A percentile compares a stretch with the other conserved stretches of the same genome.
phyloP scores from a whole-genome alignment of 306 rosid species.

The Erythrophleum fordii region DNA sequence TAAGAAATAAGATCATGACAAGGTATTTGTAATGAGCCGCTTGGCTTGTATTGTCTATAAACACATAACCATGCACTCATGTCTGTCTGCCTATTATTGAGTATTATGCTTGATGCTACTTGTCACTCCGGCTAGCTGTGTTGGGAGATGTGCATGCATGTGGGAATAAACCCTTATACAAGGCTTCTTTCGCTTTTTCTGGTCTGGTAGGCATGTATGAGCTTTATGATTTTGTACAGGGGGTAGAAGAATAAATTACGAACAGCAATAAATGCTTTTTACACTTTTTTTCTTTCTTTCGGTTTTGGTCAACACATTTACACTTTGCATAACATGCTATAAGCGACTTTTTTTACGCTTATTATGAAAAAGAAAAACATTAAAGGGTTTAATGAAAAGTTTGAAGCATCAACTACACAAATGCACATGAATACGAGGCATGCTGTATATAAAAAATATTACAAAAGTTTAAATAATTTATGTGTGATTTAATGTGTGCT shows the following conservation, averaged over 20 bases:
- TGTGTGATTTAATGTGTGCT: not conserved
- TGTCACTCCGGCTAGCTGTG: slow-evolving; percentile 19
- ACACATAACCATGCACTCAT: slow-evolving; percentile 24
- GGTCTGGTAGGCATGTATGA: no score
- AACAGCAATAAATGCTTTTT: not conserved
- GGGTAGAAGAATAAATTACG: not conserved
- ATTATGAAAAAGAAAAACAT: not conserved
- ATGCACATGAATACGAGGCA: not conserved
- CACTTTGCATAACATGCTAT: not conserved
- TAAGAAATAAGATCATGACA: not conserved
- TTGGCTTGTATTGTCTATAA: not conserved
- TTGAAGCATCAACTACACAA: not conserved
- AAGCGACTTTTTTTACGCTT: no score
- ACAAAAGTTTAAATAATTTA: not conserved
- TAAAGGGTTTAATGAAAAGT: not conserved
- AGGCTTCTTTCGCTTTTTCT: not conserved
- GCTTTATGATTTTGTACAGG: not conserved
- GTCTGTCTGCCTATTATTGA: slow-evolving; percentile 21
- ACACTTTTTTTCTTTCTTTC: not conserved
- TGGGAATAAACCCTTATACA: no score
- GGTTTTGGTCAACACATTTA: not conserved
- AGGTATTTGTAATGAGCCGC: slow-evolving; percentile 10
- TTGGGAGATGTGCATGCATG: not conserved
- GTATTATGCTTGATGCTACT: slow-evolving; percentile 45
- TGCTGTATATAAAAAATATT: not conserved